Evolutionary conservation across 1,284 basidiomycete genomes (phyloP), one percentile per base, ranked within the genome.

Genomic region (Stygiomarasmius scandens): DNA sequence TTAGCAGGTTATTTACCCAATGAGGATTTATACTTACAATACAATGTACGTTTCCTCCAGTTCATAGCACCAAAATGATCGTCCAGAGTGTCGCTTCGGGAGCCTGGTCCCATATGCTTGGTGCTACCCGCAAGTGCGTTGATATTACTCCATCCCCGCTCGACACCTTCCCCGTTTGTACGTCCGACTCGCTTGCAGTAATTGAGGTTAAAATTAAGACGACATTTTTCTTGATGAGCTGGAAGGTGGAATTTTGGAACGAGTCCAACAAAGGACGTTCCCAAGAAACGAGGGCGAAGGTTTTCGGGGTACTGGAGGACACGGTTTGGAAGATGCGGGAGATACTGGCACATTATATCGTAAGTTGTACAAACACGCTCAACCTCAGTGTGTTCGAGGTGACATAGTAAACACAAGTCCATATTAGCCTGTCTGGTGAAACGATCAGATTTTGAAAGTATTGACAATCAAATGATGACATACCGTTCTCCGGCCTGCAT

Each of bases 401-500:
- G 5, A 5, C 6, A 32, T 6, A 5, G 12, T 12, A 32, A 12
- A 32, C 6, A 6, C 5, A 32, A 12, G 12, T 32, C 29, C 29
- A 32, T 32, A 12, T 32, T 32, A 12, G 29, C 29, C 5, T 32
- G 12, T 32, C 29, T 32, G 12, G 29, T 12, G 29, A 32, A 32
- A 12, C 29, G 29, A 12, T 32, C 29, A 32, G 6, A 6, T 12
- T 5, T 32, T 32, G 29, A 5, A 32, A 12, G 29, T 6, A 6
- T 32, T 5, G 12, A 32, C 5, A 12, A 32, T 6, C 29, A 32
- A 32, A 32, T n/a, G 32, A 34, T 34, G 14, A 63, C 58, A 34
- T 51, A 66, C 67, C 58, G 14, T 54, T 69, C 64, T 4, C 66
- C 67, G 20, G 59, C 59, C 44, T 65, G 60, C 2, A 69, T 53